These are phyloP conservation scores for Narthecium ossifragum DNA, from an alignment of 106 monocot species.

Conservation along the genomic window DNA sequence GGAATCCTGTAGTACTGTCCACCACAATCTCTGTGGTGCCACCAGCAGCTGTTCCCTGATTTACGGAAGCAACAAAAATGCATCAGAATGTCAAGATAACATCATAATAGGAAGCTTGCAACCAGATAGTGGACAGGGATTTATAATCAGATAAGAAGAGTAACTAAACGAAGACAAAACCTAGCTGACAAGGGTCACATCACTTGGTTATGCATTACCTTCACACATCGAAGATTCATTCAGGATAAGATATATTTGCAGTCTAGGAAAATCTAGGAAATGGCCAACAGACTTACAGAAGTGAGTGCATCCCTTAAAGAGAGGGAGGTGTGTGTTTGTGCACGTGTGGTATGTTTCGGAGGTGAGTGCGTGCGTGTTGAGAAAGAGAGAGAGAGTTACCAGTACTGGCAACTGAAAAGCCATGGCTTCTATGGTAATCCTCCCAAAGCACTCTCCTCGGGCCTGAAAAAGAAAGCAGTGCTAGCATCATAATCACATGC, in stretches of 20 bases:
- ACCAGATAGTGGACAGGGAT: too few relatives aligned
- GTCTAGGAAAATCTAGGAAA: neutral
- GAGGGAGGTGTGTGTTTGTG: too few relatives aligned
- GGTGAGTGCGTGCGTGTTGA: too few relatives aligned
- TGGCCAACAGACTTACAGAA: neutral
- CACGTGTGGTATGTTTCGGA: too few relatives aligned
- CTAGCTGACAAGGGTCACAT: neutral
- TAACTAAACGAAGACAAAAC: neutral
- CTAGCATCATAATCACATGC: too few relatives aligned
- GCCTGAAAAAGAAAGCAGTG: constrained; percentile 45
- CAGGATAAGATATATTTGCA: neutral
- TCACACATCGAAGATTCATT: neutral
- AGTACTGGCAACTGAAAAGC: constrained; percentile 97
- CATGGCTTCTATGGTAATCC: constrained; percentile 99
- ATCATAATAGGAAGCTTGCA: neutral
- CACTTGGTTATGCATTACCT: neutral
- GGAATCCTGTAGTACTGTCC: constrained; percentile 70
- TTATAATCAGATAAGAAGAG: neutral
- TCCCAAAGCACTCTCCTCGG: constrained; percentile 97
- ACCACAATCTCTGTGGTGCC: constrained; percentile 89
- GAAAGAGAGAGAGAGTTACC: constrained; percentile 44
- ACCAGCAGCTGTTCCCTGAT: constrained; percentile 86
- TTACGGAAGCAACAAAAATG: neutral
- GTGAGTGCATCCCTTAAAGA: too few relatives aligned
- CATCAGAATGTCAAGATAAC: neutral